Evolutionary conservation across 2,329 filamentous ascomycete species (phyloP).

Genomic region (Allantophomopsis cytisporea): DNA sequence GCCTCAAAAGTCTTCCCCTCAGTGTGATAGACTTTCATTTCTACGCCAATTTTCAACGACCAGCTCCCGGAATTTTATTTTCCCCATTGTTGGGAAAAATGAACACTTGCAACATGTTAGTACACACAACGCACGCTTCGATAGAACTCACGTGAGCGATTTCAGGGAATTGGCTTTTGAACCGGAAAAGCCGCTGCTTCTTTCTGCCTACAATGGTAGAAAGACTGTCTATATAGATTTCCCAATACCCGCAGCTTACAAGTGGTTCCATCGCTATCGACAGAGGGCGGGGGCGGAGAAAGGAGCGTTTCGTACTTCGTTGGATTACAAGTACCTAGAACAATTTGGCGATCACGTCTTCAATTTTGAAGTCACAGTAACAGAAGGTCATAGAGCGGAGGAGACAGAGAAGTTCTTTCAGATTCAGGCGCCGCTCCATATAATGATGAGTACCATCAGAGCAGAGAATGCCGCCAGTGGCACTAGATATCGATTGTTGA

Average conservation of each 20-base stretch:
- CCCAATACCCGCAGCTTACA: conserved; percentile 34
- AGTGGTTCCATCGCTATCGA: conserved; percentile 38
- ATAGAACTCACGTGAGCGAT: conserved; percentile 18
- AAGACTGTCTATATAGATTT: conserved; percentile 20
- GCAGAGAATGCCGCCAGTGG: neutral
- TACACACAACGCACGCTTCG: conserved; percentile 1
- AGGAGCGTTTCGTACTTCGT: neutral
- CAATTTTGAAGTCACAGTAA: conserved; percentile 39
- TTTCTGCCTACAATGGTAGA: conserved; percentile 18
- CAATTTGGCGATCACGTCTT: conserved; percentile 32
- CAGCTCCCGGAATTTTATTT: too few species aligned
- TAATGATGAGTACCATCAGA: conserved; percentile 9
- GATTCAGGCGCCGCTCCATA: conserved; percentile 25
- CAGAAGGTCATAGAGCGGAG: neutral
- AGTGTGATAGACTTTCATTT: too few species aligned
- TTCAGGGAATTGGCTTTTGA: conserved; percentile 41
- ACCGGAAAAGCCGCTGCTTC: conserved; percentile 35
- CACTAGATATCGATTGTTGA: neutral
- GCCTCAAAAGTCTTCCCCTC: too few species aligned
- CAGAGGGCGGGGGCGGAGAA: neutral
- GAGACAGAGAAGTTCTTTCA: conserved; percentile 21
- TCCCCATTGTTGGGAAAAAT: too few species aligned
- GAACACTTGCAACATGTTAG: too few species aligned
- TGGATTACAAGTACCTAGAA: conserved; percentile 18
- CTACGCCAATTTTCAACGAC: too few species aligned